Evolutionary conservation across 805 yeast genomes (phyloP), one percentile per base, ranked within the genome.

Genomic region (Cyberlindnera euphorbiiphila): DNA sequence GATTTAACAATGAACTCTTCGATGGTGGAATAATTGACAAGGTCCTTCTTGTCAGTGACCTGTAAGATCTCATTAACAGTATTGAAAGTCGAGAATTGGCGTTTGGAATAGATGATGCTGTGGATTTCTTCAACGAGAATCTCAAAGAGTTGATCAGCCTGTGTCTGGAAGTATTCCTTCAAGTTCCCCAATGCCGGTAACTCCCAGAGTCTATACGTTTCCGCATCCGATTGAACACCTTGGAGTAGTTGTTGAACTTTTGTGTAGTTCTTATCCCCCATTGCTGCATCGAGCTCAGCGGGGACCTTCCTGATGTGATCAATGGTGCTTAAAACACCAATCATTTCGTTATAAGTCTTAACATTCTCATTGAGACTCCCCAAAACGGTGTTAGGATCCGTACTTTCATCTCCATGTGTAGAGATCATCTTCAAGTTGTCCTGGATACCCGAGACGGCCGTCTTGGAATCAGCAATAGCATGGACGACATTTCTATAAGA

Each of bases 71-170:
- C 56, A 30, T 53, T 46, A 11, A 49, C 46, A 25, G 56, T 51
- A 23, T 51, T 46, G 36, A 32, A 47, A 4, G 37, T 18, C 5
- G 41, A 31, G 23, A 56, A 54, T 5, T 45, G 37, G 24, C 57
- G 63, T 48, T 76, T 78, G 28, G 82, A 64, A 50, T 81, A 85
- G n/a, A 85, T 64, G 39, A 85, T 81, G 32, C 69, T 72, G 41
- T 76, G 79, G 28, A 87, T 62, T 51, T 88, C 95, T 45, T 85
- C 95, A n/a, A 85, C 65, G 14, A 89, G 65, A 45, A 76, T 74
- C 32, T 81, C 87, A 51, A 82, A 81, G 20, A 89, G 62, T 28
- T 72, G 70, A 40, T 74, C 76, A 12, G 74, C 69, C 45, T 80
- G 88, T 3, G 64, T 53, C 34, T 75, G 74, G 13, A 82, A 61